Percentiles rank a stretch among this genome's conserved stretches.
Evolutionary conservation across 2,329 filamentous ascomycete species (phyloP).

Genomic region (Fusarium beomiforme): DNA sequence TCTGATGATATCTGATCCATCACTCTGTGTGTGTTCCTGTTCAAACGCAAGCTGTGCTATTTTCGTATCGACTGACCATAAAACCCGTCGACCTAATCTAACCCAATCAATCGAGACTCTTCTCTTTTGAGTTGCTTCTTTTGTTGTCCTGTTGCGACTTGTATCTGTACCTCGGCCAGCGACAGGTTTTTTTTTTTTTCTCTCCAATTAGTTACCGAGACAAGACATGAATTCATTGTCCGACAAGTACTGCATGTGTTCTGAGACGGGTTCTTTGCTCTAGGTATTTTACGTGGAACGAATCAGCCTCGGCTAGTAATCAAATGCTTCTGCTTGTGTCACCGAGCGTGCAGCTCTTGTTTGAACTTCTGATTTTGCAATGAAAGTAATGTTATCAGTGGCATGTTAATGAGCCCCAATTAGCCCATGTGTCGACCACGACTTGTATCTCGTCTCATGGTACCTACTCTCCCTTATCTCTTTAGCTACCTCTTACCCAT

Average conservation of each 20-base stretch:
- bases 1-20: conserved; percentile 20
- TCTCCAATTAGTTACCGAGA: conserved; percentile 11
- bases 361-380: not conserved
- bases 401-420: conserved; percentile 25
- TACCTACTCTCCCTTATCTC: conserved; percentile 1
- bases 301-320: conserved; percentile 20
- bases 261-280: not conserved
- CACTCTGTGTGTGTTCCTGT: not conserved
- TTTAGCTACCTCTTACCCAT: not conserved
- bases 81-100: conserved; percentile 3
- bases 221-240: not conserved
- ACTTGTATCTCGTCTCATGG: not conserved
- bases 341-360: not conserved
- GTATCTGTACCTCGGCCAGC: conserved; percentile 2
- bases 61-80: not conserved
- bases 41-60: not conserved
- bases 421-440: conserved; percentile 16
- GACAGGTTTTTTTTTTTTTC: not conserved
- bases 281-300: conserved; percentile 6
- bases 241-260: not conserved
- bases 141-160: conserved; percentile 9
- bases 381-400: not conserved
- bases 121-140: conserved; percentile 17
- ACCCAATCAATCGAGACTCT: not conserved
- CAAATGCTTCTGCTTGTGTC: conserved; percentile 12